Evolutionary conservation across 208 protist species (phyloP).

Genomic region (Trypanosoma lewisi): DNA sequence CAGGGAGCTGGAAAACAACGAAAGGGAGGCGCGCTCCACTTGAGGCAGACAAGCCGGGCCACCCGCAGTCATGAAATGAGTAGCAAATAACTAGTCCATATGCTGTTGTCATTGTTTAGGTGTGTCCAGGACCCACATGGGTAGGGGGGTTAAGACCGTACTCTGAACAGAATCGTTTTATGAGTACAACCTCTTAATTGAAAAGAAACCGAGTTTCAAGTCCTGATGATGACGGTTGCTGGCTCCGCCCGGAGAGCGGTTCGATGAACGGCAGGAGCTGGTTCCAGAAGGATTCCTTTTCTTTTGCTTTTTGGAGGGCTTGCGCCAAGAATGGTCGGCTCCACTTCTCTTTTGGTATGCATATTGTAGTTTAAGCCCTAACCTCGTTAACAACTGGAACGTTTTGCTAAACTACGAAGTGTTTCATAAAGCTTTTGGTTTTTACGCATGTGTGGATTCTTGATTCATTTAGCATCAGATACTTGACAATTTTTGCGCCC

Average conservation of each 20-base stretch:
- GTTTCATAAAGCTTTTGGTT: no score
- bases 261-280: conserved; percentile 67
- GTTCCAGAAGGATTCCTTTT: conserved; percentile 59
- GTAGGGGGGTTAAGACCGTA: conserved; percentile 45
- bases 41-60: conserved; percentile 35
- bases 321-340: not conserved
- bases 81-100: no score
- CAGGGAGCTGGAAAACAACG: not conserved
- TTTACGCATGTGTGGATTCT: no score
- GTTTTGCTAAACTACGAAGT: no score
- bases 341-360: not conserved
- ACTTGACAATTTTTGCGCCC: no score
- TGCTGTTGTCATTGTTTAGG: no score
- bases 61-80: no score
- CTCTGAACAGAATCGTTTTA: conserved; percentile 87
- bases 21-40: conserved; percentile 35
- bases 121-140: not conserved
- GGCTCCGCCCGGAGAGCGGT: conserved; percentile 66
- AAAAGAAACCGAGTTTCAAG: conserved; percentile 74
- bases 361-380: no score
- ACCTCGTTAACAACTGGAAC: no score
- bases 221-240: conserved; percentile 77
- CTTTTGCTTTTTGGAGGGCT: not conserved
- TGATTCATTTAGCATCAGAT: no score
- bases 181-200: conserved; percentile 83